phyloP scores from a whole-genome alignment of 352 stramenopile species.

The Pilasporangium apinafurcum region DNA sequence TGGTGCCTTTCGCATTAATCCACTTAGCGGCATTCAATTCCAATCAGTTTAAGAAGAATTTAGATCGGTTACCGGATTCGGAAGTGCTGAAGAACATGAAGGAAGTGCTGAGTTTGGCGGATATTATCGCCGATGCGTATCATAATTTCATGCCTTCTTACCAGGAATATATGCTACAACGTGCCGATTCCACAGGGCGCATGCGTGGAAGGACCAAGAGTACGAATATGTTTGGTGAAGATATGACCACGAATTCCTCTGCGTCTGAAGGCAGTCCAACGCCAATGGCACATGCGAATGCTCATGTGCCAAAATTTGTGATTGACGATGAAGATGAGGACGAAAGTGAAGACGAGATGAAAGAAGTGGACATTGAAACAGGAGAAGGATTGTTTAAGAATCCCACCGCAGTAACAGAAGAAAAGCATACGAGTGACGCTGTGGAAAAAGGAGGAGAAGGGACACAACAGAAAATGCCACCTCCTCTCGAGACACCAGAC shows the following conservation, averaged over 20 bases:
- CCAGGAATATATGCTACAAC: conserved; percentile 80
- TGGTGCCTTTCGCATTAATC: conserved; percentile 79
- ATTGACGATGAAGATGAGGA: conserved; percentile 73
- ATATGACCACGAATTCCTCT: conserved; percentile 25
- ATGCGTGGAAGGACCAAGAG: conserved; percentile 24
- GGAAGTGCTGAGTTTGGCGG: conserved; percentile 74
- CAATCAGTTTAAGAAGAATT: conserved; percentile 77
- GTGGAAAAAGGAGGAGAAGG: too few species aligned
- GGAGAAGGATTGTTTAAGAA: too few species aligned
- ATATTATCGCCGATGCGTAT: conserved; percentile 77
- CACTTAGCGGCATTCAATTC: conserved; percentile 78
- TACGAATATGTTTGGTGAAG: conserved; percentile 33
- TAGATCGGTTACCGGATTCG: conserved; percentile 62
- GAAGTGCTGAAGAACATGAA: conserved; percentile 88
- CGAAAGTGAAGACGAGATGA: conserved; percentile 21
- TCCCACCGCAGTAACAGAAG: too few species aligned
- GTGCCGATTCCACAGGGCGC: conserved; percentile 39
- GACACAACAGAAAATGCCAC: too few species aligned
- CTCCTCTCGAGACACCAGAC: too few species aligned
- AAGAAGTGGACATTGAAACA: conserved; percentile 2
- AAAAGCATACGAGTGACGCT: too few species aligned
- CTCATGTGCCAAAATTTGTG: conserved; percentile 50
- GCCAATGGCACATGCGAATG: conserved; percentile 48
- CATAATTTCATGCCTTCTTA: conserved; percentile 88
- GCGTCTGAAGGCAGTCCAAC: conserved; percentile 46